Conservation (phyloP, 345 rosid species). For the Corymbia maculata region DNA sequence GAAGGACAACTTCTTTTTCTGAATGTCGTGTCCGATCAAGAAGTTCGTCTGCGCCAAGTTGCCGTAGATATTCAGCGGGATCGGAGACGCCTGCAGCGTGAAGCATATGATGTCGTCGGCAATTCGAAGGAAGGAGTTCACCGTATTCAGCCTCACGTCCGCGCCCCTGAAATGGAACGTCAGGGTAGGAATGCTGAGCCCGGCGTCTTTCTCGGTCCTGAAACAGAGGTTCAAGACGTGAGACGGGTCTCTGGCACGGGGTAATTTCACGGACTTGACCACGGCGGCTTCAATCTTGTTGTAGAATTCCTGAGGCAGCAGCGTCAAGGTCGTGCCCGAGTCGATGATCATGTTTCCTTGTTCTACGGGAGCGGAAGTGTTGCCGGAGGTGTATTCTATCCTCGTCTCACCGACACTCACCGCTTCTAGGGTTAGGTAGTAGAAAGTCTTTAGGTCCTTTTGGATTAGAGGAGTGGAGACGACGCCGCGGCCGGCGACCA, state of each 20-base stretch:
- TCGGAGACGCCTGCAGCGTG: slow-evolving; percentile 8
- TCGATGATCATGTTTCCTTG: slow-evolving; percentile 7
- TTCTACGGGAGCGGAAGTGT: neutral
- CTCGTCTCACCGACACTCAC: slow-evolving; percentile 8
- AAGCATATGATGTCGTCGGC: slow-evolving; percentile 19
- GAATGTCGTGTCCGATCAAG: slow-evolving; percentile 32
- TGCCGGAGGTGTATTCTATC: neutral
- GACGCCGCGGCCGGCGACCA: slow-evolving; percentile 1
- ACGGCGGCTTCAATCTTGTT: slow-evolving; percentile 10
- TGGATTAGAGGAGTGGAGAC: slow-evolving; percentile 28
- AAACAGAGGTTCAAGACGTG: slow-evolving; percentile 3
- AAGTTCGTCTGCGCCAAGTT: slow-evolving; percentile 35
- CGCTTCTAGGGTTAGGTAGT: slow-evolving; percentile 43
- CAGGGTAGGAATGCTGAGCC: neutral
- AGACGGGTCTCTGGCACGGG: slow-evolving; percentile 17
- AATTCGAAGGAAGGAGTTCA: slow-evolving; percentile 18
- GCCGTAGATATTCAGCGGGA: slow-evolving; percentile 14
- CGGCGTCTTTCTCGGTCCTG: neutral
- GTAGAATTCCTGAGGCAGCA: slow-evolving; percentile 24
- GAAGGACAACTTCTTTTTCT: slow-evolving; percentile 21
- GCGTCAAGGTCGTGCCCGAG: slow-evolving; percentile 16
- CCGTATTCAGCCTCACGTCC: slow-evolving; percentile 23
- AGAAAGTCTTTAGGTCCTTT: slow-evolving; percentile 22
- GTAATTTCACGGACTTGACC: slow-evolving; percentile 5
- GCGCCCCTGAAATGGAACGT: neutral